Conservation (phyloP, 768 basidiomycete species). For the Dendrothele bispora region DNA sequence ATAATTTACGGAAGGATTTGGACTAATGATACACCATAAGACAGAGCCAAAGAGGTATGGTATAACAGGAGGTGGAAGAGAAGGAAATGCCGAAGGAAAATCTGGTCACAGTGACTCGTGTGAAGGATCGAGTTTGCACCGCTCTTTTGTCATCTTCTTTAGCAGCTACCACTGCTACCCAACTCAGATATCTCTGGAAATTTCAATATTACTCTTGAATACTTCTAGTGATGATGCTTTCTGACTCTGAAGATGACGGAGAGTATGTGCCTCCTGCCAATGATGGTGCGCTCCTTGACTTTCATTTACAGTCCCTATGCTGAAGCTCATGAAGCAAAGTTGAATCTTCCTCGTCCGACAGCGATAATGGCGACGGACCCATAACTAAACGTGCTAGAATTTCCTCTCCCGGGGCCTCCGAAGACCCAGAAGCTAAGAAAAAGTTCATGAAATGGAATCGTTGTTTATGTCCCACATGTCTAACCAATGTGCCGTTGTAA, state of each 20-base stretch:
- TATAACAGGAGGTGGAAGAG: too few species aligned
- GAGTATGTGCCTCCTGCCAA: conserved; percentile 64
- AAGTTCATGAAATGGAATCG: conserved; percentile 31
- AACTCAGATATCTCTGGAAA: too few species aligned
- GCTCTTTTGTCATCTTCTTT: too few species aligned
- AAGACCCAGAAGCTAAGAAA: conserved; percentile 43
- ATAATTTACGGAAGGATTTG: too few species aligned
- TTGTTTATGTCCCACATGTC: neutral
- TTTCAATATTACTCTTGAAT: too few species aligned
- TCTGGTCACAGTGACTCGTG: too few species aligned
- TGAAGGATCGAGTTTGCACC: too few species aligned
- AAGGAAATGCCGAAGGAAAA: too few species aligned
- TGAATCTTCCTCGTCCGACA: conserved; percentile 31
- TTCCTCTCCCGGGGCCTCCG: conserved; percentile 20
- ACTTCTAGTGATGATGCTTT: conserved; percentile 22
- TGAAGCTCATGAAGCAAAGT: neutral
- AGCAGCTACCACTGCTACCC: too few species aligned
- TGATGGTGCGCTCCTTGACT: conserved; percentile 27
- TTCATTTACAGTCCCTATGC: neutral
- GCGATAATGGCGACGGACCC: conserved; percentile 38
- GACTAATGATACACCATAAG: too few species aligned
- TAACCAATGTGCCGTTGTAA: conserved; percentile 5
- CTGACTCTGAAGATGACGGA: conserved; percentile 69
- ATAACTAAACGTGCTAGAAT: conserved; percentile 34
- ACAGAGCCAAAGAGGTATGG: too few species aligned